Conservation (phyloP, 768 basidiomycete genomes). For the Mycena polygramma region DNA sequence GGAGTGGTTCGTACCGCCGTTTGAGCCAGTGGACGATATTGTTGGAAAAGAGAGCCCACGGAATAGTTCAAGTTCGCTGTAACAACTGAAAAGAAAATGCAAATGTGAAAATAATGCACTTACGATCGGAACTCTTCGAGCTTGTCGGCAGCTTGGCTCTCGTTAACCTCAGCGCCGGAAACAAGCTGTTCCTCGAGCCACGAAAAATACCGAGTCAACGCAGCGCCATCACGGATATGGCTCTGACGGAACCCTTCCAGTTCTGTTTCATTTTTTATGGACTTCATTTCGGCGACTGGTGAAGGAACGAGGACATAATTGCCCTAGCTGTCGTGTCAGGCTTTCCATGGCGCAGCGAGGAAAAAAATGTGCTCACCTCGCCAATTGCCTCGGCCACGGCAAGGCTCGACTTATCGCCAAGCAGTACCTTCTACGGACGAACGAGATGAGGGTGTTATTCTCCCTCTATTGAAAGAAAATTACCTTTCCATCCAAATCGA, state of each 20-base stretch:
- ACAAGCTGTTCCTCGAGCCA: slow-evolving; percentile 92
- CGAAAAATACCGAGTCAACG: slow-evolving; percentile 89
- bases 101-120: slow-evolving; percentile 10
- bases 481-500: slow-evolving; percentile 52
- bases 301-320: slow-evolving; percentile 75
- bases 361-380: slow-evolving; percentile 55
- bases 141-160: slow-evolving; percentile 84
- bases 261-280: slow-evolving; percentile 86
- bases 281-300: slow-evolving; percentile 82
- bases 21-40: slow-evolving; percentile 93
- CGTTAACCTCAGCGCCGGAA: slow-evolving; percentile 72
- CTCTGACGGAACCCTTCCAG: slow-evolving; percentile 90
- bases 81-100: slow-evolving; percentile 1
- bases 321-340: slow-evolving; percentile 52
- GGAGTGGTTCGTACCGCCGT: slow-evolving; percentile 74
- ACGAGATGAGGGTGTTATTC: too few relatives aligned
- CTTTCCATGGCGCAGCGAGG: neutral
- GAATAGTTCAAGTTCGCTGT: slow-evolving; percentile 83
- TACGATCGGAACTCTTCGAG: slow-evolving; percentile 87
- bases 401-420: slow-evolving; percentile 83
- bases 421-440: slow-evolving; percentile 71
- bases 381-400: slow-evolving; percentile 88
- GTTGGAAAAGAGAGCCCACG: slow-evolving; percentile 92
- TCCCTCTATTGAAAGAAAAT: slow-evolving; percentile 7
- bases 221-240: slow-evolving; percentile 92